A percentile compares a stretch with the other conserved stretches of the same genome.
Conservation (phyloP, 129 eudicot genomes). For the Ambrosia artemisiifolia region DNA sequence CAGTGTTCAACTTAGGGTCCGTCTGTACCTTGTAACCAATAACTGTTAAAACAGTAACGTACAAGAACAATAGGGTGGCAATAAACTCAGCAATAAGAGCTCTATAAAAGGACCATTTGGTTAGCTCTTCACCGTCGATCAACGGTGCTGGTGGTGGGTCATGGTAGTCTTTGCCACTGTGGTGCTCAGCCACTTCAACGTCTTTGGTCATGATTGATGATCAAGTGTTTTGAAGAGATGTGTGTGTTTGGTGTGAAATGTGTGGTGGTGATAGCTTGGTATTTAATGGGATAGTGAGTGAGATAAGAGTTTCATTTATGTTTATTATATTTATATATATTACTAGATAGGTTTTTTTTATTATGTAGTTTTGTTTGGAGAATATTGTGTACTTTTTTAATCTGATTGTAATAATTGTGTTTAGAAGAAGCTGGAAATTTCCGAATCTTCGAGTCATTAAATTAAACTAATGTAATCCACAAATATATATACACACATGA, state of each 20-base stretch:
- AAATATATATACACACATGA: too few relatives aligned
- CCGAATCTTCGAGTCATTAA: neutral
- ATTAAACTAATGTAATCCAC: too few relatives aligned
- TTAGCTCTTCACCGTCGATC: slow-evolving; percentile 53
- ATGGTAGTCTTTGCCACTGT: slow-evolving; percentile 76
- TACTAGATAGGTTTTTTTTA: neutral
- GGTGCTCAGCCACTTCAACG: slow-evolving; percentile 56
- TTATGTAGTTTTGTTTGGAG: neutral
- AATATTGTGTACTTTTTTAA: neutral
- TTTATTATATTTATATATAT: neutral
- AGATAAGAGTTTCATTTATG: slow-evolving; percentile 19
- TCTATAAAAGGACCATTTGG: slow-evolving; percentile 78
- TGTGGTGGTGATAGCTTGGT: slow-evolving; percentile 36
- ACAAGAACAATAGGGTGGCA: slow-evolving; percentile 77
- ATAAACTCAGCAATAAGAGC: slow-evolving; percentile 76
- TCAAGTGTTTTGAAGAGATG: neutral
- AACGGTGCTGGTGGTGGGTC: slow-evolving; percentile 89
- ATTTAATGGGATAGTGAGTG: slow-evolving; percentile 33
- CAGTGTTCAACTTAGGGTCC: slow-evolving; percentile 33
- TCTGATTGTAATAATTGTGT: neutral
- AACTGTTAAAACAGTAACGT: slow-evolving; percentile 71
- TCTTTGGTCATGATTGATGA: slow-evolving; percentile 39
- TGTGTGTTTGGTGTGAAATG: slow-evolving; percentile 30
- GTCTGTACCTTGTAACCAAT: slow-evolving; percentile 67
- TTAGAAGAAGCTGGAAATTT: slow-evolving; percentile 14